Base-by-base conservation (phyloP, 1,139 yeast genomes). In the Nakaseomyces uthaithaninus region DNA sequence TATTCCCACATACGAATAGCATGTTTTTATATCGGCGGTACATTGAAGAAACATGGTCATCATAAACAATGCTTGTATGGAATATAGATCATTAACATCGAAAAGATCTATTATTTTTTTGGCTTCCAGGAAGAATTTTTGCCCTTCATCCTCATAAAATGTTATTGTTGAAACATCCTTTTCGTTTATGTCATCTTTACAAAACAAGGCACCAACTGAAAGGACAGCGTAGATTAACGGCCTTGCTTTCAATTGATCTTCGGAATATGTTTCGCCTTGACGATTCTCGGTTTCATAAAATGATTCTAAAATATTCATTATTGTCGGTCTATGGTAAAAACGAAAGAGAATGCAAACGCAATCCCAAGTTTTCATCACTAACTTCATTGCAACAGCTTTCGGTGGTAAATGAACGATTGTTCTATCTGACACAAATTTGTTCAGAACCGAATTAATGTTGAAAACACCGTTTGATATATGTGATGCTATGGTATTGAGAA, bases 1-100 rank as follows among this genome's bases (percentile, higher is more conserved):
- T 42, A 85, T 80, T 2, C 95, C 95, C 50, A 85, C 83, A 57
- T 85, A 86, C 0, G 94, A 80, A 59, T 87, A 86, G 59, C 95
- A 86, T 0, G 94, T 82, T 0, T 91, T 80, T 43, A 87, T 66
- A 46, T 94, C 71, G 0, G 95, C 95, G 3, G 93, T 80, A 56
- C 94, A 85, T 62, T 86, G 95, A 39, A 87, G 65, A 58, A 85
- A 87, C 50, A 86, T 69, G 31, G 86, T 78, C 63, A 74, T 59
- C 71, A 72, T 71, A 45, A 73, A 70, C 38, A 86, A 74, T 0
- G 95, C 79, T 60, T 87, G 95, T 45, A 78, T 73, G 14, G 80
- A 75, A 52, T 72, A 74, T n/a, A 76, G 62, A 49, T 77, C 82
- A 8, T 75, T 62, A 2, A 79, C 72, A 48, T 75, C 79, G 1